phyloP scores from a whole-genome alignment of 2,329 filamentous ascomycete species.

The Didymella keratinophila region DNA sequence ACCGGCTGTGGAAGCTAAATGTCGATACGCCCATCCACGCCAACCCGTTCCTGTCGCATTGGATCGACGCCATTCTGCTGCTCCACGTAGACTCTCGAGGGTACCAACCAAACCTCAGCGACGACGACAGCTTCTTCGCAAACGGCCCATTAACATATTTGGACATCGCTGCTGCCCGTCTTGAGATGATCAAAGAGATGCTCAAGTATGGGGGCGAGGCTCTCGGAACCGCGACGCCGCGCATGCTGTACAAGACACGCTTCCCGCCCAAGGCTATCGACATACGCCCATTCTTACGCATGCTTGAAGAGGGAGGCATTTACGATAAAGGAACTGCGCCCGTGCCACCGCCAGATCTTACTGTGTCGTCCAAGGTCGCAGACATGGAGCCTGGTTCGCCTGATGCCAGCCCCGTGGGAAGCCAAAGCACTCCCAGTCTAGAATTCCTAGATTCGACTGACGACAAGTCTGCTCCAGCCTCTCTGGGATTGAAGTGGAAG shows the following conservation, averaged over 20 bases:
- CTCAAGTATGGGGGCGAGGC: constrained; percentile 24
- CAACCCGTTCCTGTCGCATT: constrained; percentile 53
- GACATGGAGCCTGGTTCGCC: background rate
- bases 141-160: constrained; percentile 16
- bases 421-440: background rate
- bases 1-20: constrained; percentile 45
- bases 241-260: constrained; percentile 25
- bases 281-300: constrained; percentile 40
- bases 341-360: background rate
- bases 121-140: background rate
- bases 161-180: constrained; percentile 31
- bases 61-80: constrained; percentile 48
- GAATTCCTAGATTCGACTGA: background rate
- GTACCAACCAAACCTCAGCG: background rate
- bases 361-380: background rate
- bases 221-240: constrained; percentile 26
- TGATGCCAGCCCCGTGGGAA: background rate
- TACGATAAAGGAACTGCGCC: constrained; percentile 33
- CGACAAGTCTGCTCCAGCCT: background rate
- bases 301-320: constrained; percentile 50
- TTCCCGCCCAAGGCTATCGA: constrained; percentile 34
- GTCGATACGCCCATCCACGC: constrained; percentile 38
- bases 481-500: constrained; percentile 3
- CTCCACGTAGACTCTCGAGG: constrained; percentile 13
- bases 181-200: constrained; percentile 41